These are phyloP conservation scores for Parasarocladium wereldwijsianum DNA, from an alignment of 2,329 filamentous ascomycete genomes.

Conservation along the genomic window DNA sequence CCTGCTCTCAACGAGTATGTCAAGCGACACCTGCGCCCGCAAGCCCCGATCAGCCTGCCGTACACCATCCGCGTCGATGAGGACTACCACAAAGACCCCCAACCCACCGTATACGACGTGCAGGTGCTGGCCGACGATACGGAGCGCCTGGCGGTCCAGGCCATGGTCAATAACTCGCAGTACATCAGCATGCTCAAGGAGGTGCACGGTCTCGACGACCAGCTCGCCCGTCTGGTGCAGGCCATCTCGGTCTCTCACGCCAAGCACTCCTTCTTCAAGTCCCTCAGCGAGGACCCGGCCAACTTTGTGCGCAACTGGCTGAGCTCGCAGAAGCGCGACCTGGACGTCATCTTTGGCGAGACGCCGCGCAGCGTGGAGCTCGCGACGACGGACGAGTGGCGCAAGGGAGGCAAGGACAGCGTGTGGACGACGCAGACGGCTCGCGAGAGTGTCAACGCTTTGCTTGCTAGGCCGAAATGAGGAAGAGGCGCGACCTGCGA, in stretches of 20 bases:
- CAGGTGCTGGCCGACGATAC: slow-evolving; percentile 76
- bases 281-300: slow-evolving; percentile 66
- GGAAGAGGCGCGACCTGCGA: not conserved
- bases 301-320: slow-evolving; percentile 80
- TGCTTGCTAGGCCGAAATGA: slow-evolving; percentile 38
- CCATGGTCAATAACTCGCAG: slow-evolving; percentile 53
- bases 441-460: slow-evolving; percentile 46
- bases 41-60: slow-evolving; percentile 67
- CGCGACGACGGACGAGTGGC: slow-evolving; percentile 51
- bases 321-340: slow-evolving; percentile 76
- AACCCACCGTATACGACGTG: slow-evolving; percentile 80
- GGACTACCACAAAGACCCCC: slow-evolving; percentile 59
- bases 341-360: slow-evolving; percentile 80
- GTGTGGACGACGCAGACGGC: slow-evolving; percentile 44
- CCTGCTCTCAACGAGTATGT: slow-evolving; percentile 74
- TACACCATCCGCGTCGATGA: slow-evolving; percentile 93
- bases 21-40: slow-evolving; percentile 59
- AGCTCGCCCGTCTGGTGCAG: slow-evolving; percentile 70
- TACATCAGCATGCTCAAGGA: slow-evolving; percentile 62
- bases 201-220: slow-evolving; percentile 66
- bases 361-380: slow-evolving; percentile 48
- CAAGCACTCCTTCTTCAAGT: slow-evolving; percentile 76
- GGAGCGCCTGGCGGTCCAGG: slow-evolving; percentile 49
- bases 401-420: slow-evolving; percentile 39
- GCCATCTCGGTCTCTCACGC: slow-evolving; percentile 74